Conservation (phyloP, 495 filamentous ascomycete species). For the Melanomma pulvis-pyrius region DNA sequence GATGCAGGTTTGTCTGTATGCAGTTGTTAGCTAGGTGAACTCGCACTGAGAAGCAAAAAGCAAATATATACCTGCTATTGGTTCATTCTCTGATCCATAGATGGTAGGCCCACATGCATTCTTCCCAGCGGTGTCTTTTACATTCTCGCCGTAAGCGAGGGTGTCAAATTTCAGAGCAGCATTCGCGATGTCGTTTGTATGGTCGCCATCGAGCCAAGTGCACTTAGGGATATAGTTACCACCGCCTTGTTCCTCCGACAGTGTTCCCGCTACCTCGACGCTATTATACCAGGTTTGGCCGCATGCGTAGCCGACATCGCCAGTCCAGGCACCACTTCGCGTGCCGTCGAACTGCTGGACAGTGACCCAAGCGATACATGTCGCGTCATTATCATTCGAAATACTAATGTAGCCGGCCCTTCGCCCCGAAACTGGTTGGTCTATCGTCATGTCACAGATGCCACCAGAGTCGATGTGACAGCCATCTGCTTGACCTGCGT, state of each 20-base stretch:
- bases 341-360: background rate
- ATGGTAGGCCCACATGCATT: background rate
- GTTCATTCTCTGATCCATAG: background rate
- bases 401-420: background rate
- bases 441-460: background rate
- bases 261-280: background rate
- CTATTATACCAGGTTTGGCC: conserved; percentile 4
- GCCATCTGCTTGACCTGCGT: background rate
- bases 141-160: conserved; percentile 1
- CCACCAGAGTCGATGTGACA: background rate
- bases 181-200: conserved; percentile 1
- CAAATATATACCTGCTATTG: background rate
- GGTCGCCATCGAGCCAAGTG: conserved; percentile 11
- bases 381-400: background rate
- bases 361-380: conserved; percentile 5
- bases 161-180: conserved; percentile 5
- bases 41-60: background rate
- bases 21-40: background rate
- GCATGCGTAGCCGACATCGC: conserved; percentile 6
- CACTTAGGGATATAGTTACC: conserved; percentile 1
- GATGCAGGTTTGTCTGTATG: background rate
- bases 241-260: background rate
- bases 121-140: background rate
- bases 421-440: background rate
- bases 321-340: conserved; percentile 5